Evolutionary conservation across 257 asterid species (phyloP).

Genomic region (Petrea volubilis): DNA sequence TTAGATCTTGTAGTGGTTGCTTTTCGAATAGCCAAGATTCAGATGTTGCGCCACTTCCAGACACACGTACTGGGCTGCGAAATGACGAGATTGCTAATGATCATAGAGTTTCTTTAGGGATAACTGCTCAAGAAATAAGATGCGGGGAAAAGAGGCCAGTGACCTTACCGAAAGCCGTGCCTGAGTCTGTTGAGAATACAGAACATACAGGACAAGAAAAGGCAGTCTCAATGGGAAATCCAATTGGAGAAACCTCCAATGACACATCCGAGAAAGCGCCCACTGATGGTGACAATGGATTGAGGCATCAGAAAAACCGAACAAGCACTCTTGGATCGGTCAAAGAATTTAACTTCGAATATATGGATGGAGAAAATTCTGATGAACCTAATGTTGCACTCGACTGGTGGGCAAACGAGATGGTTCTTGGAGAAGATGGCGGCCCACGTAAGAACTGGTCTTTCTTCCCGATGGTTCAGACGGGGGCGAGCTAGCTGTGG

Average conservation of each 20-base stretch:
- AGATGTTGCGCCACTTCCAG: slow-evolving; percentile 45
- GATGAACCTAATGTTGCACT: slow-evolving; percentile 45
- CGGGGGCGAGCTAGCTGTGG: slow-evolving; percentile 40
- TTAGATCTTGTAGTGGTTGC: slow-evolving; percentile 30
- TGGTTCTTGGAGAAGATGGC: slow-evolving; percentile 34
- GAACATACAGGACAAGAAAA: slow-evolving; percentile 30
- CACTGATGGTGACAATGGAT: slow-evolving; percentile 38
- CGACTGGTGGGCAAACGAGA: slow-evolving; percentile 76
- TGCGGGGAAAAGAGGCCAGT: slow-evolving; percentile 62
- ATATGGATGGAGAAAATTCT: slow-evolving; percentile 46
- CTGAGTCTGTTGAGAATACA: slow-evolving; percentile 32
- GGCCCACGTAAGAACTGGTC: slow-evolving; percentile 39
- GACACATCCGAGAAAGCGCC: slow-evolving; percentile 33
- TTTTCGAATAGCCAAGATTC: slow-evolving; percentile 48
- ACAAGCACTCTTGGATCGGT: slow-evolving; percentile 77
- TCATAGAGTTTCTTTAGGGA: slow-evolving; percentile 82
- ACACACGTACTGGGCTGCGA: slow-evolving; percentile 26
- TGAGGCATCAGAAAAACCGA: slow-evolving; percentile 43
- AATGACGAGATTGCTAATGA: slow-evolving; percentile 39
- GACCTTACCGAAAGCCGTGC: slow-evolving; percentile 28
- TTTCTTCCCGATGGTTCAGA: slow-evolving; percentile 50
- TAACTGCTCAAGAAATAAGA: slow-evolving; percentile 63
- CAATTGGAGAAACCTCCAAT: slow-evolving; percentile 35
- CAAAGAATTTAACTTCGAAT: slow-evolving; percentile 81
- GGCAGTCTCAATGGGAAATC: slow-evolving; percentile 6